Base-by-base conservation (phyloP, 2,329 filamentous ascomycete species). In the Colletotrichum coccodes region DNA sequence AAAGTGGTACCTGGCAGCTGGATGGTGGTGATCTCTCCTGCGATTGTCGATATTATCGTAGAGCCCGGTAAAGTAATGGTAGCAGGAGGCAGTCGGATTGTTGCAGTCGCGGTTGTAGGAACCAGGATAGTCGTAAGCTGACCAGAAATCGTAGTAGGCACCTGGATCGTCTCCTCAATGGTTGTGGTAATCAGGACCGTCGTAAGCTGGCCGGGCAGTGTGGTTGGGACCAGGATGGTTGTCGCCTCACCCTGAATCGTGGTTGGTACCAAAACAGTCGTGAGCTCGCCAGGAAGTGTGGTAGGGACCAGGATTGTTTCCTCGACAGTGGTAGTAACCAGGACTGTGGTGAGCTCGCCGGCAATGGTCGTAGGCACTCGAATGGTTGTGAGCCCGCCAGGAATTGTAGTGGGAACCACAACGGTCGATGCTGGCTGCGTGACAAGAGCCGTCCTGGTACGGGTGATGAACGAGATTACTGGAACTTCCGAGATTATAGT, bases 31-130 rank as follows among this genome's bases (percentile, higher is more conserved):
- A 63, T 42, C 28, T 67, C 44, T 18, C 76, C 76, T 8, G 72
- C 69, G 30, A 72, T 67, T 14, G 74, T 77, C 18, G 76, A 76
- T 30, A 75, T 63, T 16, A 75, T 74, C n/a, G 53, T 66, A 14
- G 57, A 42, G 66, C 56, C 30, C 3, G 66, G 49, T 3, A 68
- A 52, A 3, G 66, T 65, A 18, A 68, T 53, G 21, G 53, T 65
- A 11, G 40, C 54, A 21, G 60, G 59, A 52, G 60, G 59, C 26
- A 26, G 60, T 30, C 12, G 30, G 68, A 42, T 79, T 30, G 73
- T 72, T 1, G 72, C 75, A 18, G 76, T 75, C 3, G 74, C 54
- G 4, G 72, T 75, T 0, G 71, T 67, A 1, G 75, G 73, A 3
- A 70, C 42, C 0, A 72, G 74, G 18, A 73, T 57, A 6, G 60